Base-by-base conservation (phyloP, 495 filamentous ascomycete species). In the Aspergillus heteromorphus region DNA sequence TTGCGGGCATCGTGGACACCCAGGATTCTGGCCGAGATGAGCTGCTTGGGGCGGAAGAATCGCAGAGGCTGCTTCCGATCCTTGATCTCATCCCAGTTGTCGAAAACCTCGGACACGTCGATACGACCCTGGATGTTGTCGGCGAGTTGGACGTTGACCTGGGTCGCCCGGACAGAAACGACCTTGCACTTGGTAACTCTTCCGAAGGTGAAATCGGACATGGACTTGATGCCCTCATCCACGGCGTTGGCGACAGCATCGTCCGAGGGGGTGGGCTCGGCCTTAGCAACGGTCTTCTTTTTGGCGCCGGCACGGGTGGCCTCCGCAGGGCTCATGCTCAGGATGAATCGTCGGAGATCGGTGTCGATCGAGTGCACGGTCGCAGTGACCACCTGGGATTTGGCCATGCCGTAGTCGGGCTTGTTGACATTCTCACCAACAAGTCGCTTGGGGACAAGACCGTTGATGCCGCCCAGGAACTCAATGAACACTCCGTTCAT, bases 61-160 rank as follows among this genome's bases (percentile, higher is more conserved):
- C 78, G 76, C 38, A 97, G 71, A 1, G 93, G 93, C 43, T 81
- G 72, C 66, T 92, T 96, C 34, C 81, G 83, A 54, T 96, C 84
- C 50, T 83, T 77, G 64, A 98, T 90, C 29, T 90, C 85, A 27
- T 93, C 87, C 85, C 87, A 96, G 2, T 76, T 76, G 65, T 97
- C 88, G 63, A 91, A 98, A 30, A 91, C 64, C 61, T 96, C 89
- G 10, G 92, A 93, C 0, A 92, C 80, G 63, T 96, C 91, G 43
- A 98, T 84, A 18, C 93, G 87, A 18, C 92, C 93, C 66, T 92
- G 89, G 31, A 97, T 76, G 62, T 91, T 91, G 62, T 96, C 90
- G 40, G 90, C 89, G 52, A 97, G 78, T 54, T 86, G 82, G 17
- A 97, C 89, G 60, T 97, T 96, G 49, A 98, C 72, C 63, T 97